Percentiles rank a stretch among this genome's conserved stretches.
These are phyloP conservation scores for Lactarius hatsudake DNA, from an alignment of 768 basidiomycete genomes.

Conservation along the genomic window DNA sequence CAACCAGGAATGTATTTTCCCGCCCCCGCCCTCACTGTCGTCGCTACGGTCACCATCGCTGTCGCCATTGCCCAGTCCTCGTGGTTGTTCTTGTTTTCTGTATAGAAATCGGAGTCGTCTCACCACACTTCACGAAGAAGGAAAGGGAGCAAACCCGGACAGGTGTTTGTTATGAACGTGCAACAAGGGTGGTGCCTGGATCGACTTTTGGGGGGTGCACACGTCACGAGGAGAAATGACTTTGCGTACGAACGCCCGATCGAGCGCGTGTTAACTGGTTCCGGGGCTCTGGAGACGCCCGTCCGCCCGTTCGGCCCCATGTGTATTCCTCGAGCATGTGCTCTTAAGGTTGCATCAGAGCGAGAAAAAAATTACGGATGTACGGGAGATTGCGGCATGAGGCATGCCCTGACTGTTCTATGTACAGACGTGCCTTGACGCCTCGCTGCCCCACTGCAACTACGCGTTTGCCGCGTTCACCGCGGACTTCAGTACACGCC, in stretches of 20 bases:
- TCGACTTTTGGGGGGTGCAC: conserved; percentile 22
- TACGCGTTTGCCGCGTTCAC: conserved; percentile 32
- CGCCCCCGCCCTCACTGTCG: neutral
- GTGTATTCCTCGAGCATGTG: conserved; percentile 22
- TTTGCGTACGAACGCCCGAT: conserved; percentile 18
- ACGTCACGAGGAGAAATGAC: conserved; percentile 29
- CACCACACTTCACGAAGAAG: conserved; percentile 1
- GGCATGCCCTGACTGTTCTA: conserved; percentile 8
- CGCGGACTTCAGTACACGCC: conserved; percentile 49
- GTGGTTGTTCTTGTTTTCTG: neutral
- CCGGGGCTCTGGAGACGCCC: conserved; percentile 16
- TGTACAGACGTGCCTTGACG: conserved; percentile 12
- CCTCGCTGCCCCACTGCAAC: conserved; percentile 9
- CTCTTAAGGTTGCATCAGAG: conserved; percentile 8
- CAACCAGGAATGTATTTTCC: conserved; percentile 4
- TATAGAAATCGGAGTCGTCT: conserved; percentile 2
- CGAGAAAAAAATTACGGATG: conserved; percentile 18
- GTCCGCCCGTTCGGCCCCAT: conserved; percentile 11
- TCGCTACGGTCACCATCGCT: conserved; percentile 8
- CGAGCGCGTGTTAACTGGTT: conserved; percentile 17
- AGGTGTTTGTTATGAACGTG: conserved; percentile 13
- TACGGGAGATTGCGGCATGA: conserved; percentile 23
- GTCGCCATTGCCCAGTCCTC: neutral
- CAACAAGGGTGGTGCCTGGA: conserved; percentile 24
- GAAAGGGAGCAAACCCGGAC: conserved; percentile 5